Evolutionary conservation across 2,329 filamentous ascomycete species (phyloP).

Genomic region (Exophiala aquamarina): DNA sequence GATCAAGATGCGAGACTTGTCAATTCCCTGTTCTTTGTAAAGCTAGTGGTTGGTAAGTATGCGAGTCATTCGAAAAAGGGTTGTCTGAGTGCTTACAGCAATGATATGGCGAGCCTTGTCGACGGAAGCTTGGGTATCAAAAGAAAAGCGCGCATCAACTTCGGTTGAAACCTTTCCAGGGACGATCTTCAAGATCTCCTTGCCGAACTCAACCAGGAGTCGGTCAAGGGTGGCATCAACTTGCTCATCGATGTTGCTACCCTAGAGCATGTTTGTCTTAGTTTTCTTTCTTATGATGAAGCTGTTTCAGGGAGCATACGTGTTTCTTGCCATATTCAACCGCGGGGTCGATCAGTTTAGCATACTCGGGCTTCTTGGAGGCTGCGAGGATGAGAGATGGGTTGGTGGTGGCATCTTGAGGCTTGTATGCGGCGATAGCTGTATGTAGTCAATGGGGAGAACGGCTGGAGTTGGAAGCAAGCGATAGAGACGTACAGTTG

Average conservation of each 20-base stretch:
- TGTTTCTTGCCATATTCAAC: slow-evolving; percentile 81
- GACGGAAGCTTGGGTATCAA: slow-evolving; percentile 88
- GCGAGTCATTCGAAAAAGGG: slow-evolving; percentile 16
- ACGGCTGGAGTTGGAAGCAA: slow-evolving; percentile 1
- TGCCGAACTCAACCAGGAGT: slow-evolving; percentile 96
- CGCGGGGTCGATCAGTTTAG: slow-evolving; percentile 82
- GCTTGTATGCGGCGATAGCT: slow-evolving; percentile 99
- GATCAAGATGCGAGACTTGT: slow-evolving; percentile 94
- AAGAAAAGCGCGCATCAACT: slow-evolving; percentile 94
- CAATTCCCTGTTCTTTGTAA: slow-evolving; percentile 87
- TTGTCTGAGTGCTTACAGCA: slow-evolving; percentile 60
- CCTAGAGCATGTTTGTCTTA: slow-evolving; percentile 37
- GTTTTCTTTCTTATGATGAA: slow-evolving; percentile 1
- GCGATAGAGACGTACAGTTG: slow-evolving; percentile 60
- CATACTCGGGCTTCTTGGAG: slow-evolving; percentile 97
- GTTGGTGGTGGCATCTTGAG: slow-evolving; percentile 99
- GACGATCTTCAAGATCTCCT: slow-evolving; percentile 94
- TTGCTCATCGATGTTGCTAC: slow-evolving; percentile 70
- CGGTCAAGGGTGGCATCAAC: slow-evolving; percentile 88
- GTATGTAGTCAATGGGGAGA: slow-evolving; percentile 36
- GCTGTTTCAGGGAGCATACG: slow-evolving; percentile 42
- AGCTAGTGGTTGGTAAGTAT: slow-evolving; percentile 60
- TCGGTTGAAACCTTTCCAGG: slow-evolving; percentile 99
- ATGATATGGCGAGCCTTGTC: slow-evolving; percentile 97
- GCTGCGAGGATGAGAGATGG: slow-evolving; percentile 97